Conservation (phyloP, 495 filamentous ascomycete genomes). For the Baudoinia panamericana region DNA sequence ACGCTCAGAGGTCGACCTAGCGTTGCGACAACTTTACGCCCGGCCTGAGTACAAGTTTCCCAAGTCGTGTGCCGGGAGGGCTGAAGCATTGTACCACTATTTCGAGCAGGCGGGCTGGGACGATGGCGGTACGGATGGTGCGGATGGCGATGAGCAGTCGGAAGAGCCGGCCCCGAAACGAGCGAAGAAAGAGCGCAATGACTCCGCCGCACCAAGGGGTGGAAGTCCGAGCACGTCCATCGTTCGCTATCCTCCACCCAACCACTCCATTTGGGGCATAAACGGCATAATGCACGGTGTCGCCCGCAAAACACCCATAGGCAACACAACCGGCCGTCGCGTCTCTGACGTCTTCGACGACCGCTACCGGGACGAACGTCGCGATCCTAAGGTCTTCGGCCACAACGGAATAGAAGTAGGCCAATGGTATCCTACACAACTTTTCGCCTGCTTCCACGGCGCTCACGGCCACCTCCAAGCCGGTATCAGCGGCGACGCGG, state of each 20-base stretch:
- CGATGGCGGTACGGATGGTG: background rate
- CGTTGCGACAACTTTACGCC: background rate
- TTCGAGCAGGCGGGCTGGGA: background rate
- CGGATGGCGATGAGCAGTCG: background rate
- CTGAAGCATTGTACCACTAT: background rate
- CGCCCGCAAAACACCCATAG: background rate
- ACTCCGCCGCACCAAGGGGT: background rate
- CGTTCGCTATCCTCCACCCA: background rate
- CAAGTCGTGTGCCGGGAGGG: background rate
- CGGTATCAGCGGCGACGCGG: background rate
- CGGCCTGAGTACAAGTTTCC: background rate
- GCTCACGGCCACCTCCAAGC: slow-evolving; percentile 3
- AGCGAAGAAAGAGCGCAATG: background rate
- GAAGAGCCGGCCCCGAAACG: background rate
- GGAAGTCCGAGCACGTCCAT: background rate
- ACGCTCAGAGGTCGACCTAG: background rate
- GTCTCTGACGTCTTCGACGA: background rate
- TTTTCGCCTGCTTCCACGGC: slow-evolving; percentile 1
- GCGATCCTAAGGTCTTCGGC: slow-evolving; percentile 4
- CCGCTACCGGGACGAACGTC: background rate
- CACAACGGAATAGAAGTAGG: slow-evolving; percentile 5
- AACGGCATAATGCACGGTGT: slow-evolving; percentile 8
- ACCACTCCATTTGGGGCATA: slow-evolving; percentile 3
- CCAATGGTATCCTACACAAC: background rate
- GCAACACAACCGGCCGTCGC: background rate